Evolutionary conservation across 371 early-diverging fungal species (phyloP), one percentile per base, ranked within the genome.

Genomic region (Chytridium lagenaria): DNA sequence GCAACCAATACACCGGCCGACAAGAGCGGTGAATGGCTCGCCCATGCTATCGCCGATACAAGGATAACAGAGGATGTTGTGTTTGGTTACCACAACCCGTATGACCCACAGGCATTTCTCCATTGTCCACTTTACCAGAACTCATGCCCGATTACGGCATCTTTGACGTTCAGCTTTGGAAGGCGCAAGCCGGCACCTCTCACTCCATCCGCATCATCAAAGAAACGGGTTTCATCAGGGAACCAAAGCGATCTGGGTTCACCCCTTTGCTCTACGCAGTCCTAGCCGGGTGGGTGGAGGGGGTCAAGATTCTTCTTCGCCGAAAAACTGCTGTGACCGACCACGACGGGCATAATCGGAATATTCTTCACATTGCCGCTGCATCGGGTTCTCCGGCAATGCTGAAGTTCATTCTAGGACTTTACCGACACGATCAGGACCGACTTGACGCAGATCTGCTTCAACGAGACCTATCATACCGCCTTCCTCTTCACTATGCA

Each of bases 401-500:
- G 44, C 44, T 44, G 44, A 44, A 44, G 44, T 19, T 44, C 19
- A 44, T 44, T 44, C 44, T 44, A 19, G 44, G n/a, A 19, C 44
- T 44, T 19, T 44, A 44, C 44, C 44, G 44, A 44, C 7, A 44
- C 19, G 19, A 44, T 19, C 44, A 12, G 44, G 44, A 44, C 44
- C 44, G 44, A 44, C 44, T 44, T 19, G 44, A 7, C 44, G 19
- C 44, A 7, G 44, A 44, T 19, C 44, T 44, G 7, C 44, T 44
- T 44, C 44, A 44, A 12, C 44, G 44, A 7, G 44, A 44, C 44
- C 44, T 7, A 44, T 44, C 44, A 44, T 44, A 44, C 44, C 44
- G 44, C 44, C 44, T 44, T 44, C 44, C 44, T 44, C 44, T 44
- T 44, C 44, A 44, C 44, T 44, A 44, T 44, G 44, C 44, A 44